phyloP scores from a whole-genome alignment of 768 basidiomycete species.

The Leccinum ochraceum region DNA sequence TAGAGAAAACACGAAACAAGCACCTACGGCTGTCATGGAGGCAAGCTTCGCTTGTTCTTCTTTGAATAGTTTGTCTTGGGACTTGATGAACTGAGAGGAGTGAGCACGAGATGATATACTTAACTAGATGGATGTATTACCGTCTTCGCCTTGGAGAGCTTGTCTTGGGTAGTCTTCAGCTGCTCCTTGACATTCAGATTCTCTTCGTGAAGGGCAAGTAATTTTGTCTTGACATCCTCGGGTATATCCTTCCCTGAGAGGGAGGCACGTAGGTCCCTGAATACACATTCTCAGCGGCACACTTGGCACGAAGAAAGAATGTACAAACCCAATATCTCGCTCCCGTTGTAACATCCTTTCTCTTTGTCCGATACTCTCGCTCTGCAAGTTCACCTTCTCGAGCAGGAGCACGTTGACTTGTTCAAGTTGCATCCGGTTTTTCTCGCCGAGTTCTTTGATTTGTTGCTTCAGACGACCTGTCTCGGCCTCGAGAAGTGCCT shows the following conservation, averaged over 20 bases:
- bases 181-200: slow-evolving; percentile 71
- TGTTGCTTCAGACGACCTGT: slow-evolving; percentile 62
- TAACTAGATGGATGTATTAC: slow-evolving; percentile 38
- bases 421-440: slow-evolving; percentile 89
- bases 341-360: slow-evolving; percentile 87
- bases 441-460: slow-evolving; percentile 72
- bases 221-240: slow-evolving; percentile 74
- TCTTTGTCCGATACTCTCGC: slow-evolving; percentile 85
- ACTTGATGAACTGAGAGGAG: slow-evolving; percentile 78
- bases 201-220: slow-evolving; percentile 78
- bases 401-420: slow-evolving; percentile 82
- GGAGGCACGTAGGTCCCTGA: slow-evolving; percentile 74
- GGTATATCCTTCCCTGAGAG: slow-evolving; percentile 79
- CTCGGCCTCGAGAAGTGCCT: slow-evolving; percentile 70
- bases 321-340: slow-evolving; percentile 73
- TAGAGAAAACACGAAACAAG: slow-evolving; percentile 3
- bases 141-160: slow-evolving; percentile 76
- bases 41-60: slow-evolving; percentile 69
- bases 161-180: slow-evolving; percentile 68
- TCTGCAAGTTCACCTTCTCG: slow-evolving; percentile 90
- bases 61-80: slow-evolving; percentile 87
- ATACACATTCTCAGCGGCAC: slow-evolving; percentile 3
- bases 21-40: slow-evolving; percentile 46
- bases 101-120: slow-evolving; percentile 3
- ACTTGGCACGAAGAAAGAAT: not conserved